A percentile compares a stretch with the other conserved stretches of the same genome.
These are phyloP conservation scores for Pythium volutum DNA, from an alignment of 352 stramenopile genomes.

Conservation along the genomic window DNA sequence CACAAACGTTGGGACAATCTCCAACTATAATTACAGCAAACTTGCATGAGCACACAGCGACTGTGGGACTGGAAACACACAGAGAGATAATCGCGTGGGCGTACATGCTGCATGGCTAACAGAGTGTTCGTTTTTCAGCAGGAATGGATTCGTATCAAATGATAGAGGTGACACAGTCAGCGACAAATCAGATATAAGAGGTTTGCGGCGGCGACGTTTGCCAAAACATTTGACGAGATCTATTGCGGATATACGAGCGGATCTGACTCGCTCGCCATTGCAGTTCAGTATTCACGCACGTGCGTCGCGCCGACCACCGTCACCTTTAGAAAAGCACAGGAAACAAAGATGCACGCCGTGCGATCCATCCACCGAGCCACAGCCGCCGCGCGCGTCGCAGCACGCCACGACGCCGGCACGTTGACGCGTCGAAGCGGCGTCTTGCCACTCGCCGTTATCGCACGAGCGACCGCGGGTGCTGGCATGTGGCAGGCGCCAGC, in stretches of 20 bases:
- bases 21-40: conserved; percentile 33
- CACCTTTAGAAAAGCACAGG: background rate
- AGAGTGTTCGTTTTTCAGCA: background rate
- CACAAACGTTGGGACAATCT: conserved; percentile 60
- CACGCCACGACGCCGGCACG: conserved; percentile 1
- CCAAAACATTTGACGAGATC: conserved; percentile 19
- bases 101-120: conserved; percentile 11
- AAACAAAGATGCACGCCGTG: conserved; percentile 7
- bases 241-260: background rate
- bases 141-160: background rate
- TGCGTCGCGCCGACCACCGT: background rate
- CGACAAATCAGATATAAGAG: conserved; percentile 9
- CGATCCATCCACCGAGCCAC: conserved; percentile 4
- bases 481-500: background rate
- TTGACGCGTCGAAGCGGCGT: conserved; percentile 1
- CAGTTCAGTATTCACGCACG: conserved; percentile 4
- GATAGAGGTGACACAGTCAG: conserved; percentile 1
- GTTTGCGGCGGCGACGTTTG: conserved; percentile 18
- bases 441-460: background rate
- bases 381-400: background rate
- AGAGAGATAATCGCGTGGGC: background rate
- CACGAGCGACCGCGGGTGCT: background rate
- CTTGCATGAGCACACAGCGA: background rate
- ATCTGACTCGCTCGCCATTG: background rate
- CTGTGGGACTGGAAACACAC: background rate